phyloP scores from a whole-genome alignment of 768 basidiomycete genomes.

The Ramaria sp. region DNA sequence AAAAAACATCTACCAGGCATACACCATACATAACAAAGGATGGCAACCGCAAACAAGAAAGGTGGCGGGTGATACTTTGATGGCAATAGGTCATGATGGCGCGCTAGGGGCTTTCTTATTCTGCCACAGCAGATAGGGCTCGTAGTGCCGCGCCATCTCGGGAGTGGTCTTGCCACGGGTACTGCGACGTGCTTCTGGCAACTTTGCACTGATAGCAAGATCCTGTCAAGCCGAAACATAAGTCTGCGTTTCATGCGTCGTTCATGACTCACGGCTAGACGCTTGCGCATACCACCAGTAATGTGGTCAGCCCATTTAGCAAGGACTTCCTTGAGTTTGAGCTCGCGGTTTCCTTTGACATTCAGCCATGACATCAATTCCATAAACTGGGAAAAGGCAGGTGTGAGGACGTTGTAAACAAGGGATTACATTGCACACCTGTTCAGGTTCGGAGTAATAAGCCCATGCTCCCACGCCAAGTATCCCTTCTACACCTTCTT shows the following conservation, averaged over 20 bases:
- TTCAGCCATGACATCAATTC: slow-evolving; percentile 86
- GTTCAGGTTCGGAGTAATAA: slow-evolving; percentile 77
- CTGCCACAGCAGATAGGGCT: slow-evolving; percentile 84
- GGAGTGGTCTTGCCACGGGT: slow-evolving; percentile 51
- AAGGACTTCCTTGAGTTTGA: slow-evolving; percentile 64
- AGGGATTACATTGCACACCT: slow-evolving; percentile 37
- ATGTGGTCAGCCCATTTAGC: slow-evolving; percentile 82
- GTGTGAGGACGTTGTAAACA: neutral
- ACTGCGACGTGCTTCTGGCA: slow-evolving; percentile 75
- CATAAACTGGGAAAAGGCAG: slow-evolving; percentile 48
- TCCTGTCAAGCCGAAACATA: slow-evolving; percentile 36
- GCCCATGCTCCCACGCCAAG: slow-evolving; percentile 80
- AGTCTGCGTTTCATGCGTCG: neutral
- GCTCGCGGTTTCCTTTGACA: slow-evolving; percentile 81
- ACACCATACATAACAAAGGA: neutral
- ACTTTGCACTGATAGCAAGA: slow-evolving; percentile 52
- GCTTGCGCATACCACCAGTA: slow-evolving; percentile 66
- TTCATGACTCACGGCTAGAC: slow-evolving; percentile 48
- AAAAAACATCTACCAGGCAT: neutral
- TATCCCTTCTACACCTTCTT: slow-evolving; percentile 71
- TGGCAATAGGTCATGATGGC: slow-evolving; percentile 1
- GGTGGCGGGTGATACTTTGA: neutral
- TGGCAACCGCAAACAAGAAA: no score
- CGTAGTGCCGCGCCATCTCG: slow-evolving; percentile 48
- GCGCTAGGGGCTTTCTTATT: slow-evolving; percentile 58